phyloP scores from a whole-genome alignment of 2,329 filamentous ascomycete genomes.

The Ophiostoma pallidulum region DNA sequence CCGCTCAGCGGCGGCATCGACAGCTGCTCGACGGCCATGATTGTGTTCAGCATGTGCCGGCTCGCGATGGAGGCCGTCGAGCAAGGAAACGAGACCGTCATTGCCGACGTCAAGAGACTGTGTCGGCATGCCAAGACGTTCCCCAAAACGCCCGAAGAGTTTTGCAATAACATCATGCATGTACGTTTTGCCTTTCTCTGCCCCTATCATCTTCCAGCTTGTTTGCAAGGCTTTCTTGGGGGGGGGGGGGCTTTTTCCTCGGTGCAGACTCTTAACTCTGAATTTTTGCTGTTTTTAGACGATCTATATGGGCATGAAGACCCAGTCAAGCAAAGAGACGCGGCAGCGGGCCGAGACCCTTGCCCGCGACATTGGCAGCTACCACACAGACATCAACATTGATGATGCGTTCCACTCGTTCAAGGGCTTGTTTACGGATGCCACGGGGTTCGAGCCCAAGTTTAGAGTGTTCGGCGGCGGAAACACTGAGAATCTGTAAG shows the following conservation, averaged over 20 bases:
- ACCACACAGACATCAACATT: conserved; percentile 67
- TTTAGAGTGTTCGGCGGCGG: conserved; percentile 56
- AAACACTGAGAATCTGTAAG: conserved; percentile 45
- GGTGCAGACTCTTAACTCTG: background rate
- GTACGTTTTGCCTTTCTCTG: background rate
- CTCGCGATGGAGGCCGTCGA: conserved; percentile 45
- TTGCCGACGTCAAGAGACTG: conserved; percentile 30
- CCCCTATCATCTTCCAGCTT: background rate
- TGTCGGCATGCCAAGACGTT: conserved; percentile 26
- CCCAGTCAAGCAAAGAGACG: conserved; percentile 58
- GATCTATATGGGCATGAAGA: conserved; percentile 60
- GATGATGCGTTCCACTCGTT: conserved; percentile 55
- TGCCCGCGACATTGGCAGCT: conserved; percentile 52
- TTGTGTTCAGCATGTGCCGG: conserved; percentile 43
- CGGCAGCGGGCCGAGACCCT: conserved; percentile 55
- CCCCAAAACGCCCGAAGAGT: conserved; percentile 48
- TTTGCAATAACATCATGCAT: conserved; percentile 35
- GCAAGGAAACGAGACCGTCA: conserved; percentile 29
- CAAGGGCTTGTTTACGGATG: conserved; percentile 47
- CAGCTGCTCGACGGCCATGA: conserved; percentile 38
- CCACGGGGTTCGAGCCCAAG: conserved; percentile 46
- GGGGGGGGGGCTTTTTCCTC: too few relatives aligned
- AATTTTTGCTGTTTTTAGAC: conserved; percentile 32
- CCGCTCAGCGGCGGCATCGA: conserved; percentile 52
- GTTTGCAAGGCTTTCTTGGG: too few relatives aligned